Evolutionary conservation across 2,329 filamentous ascomycete genomes (phyloP).

Genomic region (Aureobasidium sp.): DNA sequence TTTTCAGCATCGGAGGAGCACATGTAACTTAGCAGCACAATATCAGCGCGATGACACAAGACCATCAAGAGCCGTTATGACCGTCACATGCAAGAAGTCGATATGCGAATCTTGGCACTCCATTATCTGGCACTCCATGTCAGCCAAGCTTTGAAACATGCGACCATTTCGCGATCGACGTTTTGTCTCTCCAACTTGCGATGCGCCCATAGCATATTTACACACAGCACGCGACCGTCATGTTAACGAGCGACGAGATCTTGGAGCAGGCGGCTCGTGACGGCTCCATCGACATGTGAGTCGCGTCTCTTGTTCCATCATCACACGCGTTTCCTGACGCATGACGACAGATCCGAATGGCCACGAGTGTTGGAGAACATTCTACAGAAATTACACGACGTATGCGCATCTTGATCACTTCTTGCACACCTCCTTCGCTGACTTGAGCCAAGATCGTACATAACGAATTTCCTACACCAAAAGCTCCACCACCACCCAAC

Average conservation of each 20-base stretch:
- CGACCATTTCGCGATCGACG: neutral
- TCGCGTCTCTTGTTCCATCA: neutral
- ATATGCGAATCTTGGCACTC: neutral
- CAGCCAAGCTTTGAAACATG: slow-evolving; percentile 4
- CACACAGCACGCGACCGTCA: neutral
- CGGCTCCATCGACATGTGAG: slow-evolving; percentile 53
- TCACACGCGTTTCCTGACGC: neutral
- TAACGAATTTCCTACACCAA: slow-evolving; percentile 67
- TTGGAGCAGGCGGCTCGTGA: slow-evolving; percentile 51
- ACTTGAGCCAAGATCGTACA: slow-evolving; percentile 56
- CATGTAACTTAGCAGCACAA: neutral
- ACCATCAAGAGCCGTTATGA: neutral
- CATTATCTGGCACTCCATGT: neutral
- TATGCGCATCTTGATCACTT: slow-evolving; percentile 24
- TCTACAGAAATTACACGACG: slow-evolving; percentile 61
- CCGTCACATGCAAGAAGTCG: neutral
- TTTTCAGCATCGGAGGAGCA: neutral
- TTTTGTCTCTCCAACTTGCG: neutral
- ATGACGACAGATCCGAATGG: slow-evolving; percentile 56
- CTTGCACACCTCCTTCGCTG: neutral
- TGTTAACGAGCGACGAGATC: slow-evolving; percentile 38
- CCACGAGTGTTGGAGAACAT: slow-evolving; percentile 58
- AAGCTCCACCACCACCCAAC: slow-evolving; percentile 35
- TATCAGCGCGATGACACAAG: neutral
- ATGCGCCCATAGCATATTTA: neutral